Evolutionary conservation across 2,329 filamentous ascomycete species (phyloP).

Genomic region (Alternaria triticina): DNA sequence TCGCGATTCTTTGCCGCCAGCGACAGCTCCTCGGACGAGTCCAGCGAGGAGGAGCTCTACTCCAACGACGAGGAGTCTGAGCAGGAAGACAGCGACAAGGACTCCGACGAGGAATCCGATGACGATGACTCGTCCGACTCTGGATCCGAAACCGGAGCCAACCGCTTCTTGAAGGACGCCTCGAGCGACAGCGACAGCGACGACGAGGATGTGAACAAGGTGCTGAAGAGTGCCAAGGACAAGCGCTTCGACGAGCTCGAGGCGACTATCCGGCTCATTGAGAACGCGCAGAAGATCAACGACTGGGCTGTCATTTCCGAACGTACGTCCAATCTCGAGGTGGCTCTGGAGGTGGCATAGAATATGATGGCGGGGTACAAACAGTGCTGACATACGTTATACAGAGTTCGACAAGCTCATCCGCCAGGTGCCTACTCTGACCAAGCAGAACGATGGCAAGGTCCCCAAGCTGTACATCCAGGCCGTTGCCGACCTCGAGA

Average conservation of each 20-base stretch:
- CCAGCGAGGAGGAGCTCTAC: conserved; percentile 93
- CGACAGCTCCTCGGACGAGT: conserved; percentile 96
- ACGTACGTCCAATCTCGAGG: conserved; percentile 63
- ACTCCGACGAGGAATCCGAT: conserved; percentile 65
- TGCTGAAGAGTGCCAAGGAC: conserved; percentile 97
- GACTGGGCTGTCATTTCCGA: conserved; percentile 94
- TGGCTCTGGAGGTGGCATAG: not conserved
- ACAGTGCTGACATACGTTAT: conserved; percentile 25
- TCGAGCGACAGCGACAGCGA: conserved; percentile 81
- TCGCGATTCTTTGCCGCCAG: conserved; percentile 97
- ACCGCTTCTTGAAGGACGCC: conserved; percentile 81
- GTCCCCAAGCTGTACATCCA: conserved; percentile 92
- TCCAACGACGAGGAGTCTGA: conserved; percentile 69
- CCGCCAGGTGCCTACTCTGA: conserved; percentile 70
- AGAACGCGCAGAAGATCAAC: conserved; percentile 96
- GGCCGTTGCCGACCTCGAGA: conserved; percentile 90
- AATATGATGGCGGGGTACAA: conserved; percentile 7
- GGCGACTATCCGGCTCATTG: conserved; percentile 84
- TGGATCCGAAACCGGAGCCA: conserved; percentile 71
- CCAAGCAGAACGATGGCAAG: conserved; percentile 69
- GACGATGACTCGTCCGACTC: conserved; percentile 61
- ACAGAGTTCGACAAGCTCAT: conserved; percentile 94
- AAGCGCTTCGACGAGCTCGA: conserved; percentile 96
- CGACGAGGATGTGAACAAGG: conserved; percentile 82
- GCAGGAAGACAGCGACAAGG: conserved; percentile 56